A percentile compares a stretch with the other conserved stretches of the same genome.
Conservation (phyloP, 768 basidiomycete genomes). For the Boletus sp. region DNA sequence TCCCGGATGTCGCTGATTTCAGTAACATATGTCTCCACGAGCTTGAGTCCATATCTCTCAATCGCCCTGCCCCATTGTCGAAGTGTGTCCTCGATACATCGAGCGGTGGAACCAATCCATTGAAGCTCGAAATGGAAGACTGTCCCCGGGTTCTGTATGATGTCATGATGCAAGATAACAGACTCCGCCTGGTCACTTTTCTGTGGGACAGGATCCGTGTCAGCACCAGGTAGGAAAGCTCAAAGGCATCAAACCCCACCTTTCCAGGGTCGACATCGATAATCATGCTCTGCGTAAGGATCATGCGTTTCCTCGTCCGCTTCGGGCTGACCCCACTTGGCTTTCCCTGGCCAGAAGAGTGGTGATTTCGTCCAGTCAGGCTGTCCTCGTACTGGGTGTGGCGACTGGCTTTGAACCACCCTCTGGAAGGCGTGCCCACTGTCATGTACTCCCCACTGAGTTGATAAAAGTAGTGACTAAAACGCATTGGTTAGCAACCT, state of each 20-base stretch:
- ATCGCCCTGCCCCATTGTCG: slow-evolving; percentile 78
- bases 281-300: slow-evolving; percentile 86
- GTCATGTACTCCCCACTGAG: slow-evolving; percentile 73
- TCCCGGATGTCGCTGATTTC: slow-evolving; percentile 85
- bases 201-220: slow-evolving; percentile 36
- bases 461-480: slow-evolving; percentile 85
- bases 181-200: slow-evolving; percentile 86
- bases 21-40: slow-evolving; percentile 91
- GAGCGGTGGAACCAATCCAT: slow-evolving; percentile 93
- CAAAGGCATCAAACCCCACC: slow-evolving; percentile 36
- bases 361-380: slow-evolving; percentile 31
- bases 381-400: slow-evolving; percentile 43
- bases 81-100: slow-evolving; percentile 85
- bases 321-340: slow-evolving; percentile 39
- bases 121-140: slow-evolving; percentile 97
- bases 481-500: slow-evolving; percentile 5
- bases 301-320: slow-evolving; percentile 56
- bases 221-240: slow-evolving; percentile 1
- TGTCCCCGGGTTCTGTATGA: slow-evolving; percentile 91
- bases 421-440: slow-evolving; percentile 58
- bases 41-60: slow-evolving; percentile 84
- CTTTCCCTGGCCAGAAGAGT: slow-evolving; percentile 36
- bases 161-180: slow-evolving; percentile 87
- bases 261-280: slow-evolving; percentile 82
- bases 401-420: slow-evolving; percentile 62